Percentiles rank a stretch among this genome's conserved stretches.
Conservation (phyloP, 2,329 filamentous ascomycete species). For the Claviceps capensis region DNA sequence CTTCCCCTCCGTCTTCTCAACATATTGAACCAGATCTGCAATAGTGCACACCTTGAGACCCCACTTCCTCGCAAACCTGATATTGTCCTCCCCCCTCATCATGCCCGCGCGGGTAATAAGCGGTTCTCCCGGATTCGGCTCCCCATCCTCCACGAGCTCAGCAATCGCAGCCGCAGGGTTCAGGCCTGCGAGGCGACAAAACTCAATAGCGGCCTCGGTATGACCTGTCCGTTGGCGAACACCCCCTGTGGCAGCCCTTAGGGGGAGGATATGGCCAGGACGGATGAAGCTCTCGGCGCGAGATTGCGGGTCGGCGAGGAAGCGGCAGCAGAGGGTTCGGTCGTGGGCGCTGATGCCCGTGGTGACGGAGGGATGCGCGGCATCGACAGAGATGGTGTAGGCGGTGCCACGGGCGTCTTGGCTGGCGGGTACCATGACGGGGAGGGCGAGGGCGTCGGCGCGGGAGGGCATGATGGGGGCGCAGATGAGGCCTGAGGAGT, state of each 20-base stretch:
- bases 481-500: slow-evolving; percentile 86
- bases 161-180: slow-evolving; percentile 68
- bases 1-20: slow-evolving; percentile 63
- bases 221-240: slow-evolving; percentile 71
- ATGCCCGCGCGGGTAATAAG: slow-evolving; percentile 61
- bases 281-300: slow-evolving; percentile 53
- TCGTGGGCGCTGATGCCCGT: slow-evolving; percentile 89
- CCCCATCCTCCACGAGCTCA: slow-evolving; percentile 81
- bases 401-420: slow-evolving; percentile 84
- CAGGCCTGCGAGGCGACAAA: slow-evolving; percentile 77
- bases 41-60: slow-evolving; percentile 92
- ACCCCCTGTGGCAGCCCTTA: slow-evolving; percentile 66
- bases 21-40: slow-evolving; percentile 68
- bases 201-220: slow-evolving; percentile 86
- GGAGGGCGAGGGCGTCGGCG: slow-evolving; percentile 59
- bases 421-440: slow-evolving; percentile 67
- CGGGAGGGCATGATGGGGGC: slow-evolving; percentile 61
- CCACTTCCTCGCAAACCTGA: slow-evolving; percentile 78
- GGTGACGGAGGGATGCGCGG: slow-evolving; percentile 55
- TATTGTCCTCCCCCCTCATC: slow-evolving; percentile 79
- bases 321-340: slow-evolving; percentile 66
- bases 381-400: slow-evolving; percentile 84
- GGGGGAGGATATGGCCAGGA: slow-evolving; percentile 81
- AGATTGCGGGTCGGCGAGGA: slow-evolving; percentile 53
- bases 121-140: slow-evolving; percentile 53